Base-by-base conservation (phyloP, 2,329 filamentous ascomycete species). In the Fusarium nanum region DNA sequence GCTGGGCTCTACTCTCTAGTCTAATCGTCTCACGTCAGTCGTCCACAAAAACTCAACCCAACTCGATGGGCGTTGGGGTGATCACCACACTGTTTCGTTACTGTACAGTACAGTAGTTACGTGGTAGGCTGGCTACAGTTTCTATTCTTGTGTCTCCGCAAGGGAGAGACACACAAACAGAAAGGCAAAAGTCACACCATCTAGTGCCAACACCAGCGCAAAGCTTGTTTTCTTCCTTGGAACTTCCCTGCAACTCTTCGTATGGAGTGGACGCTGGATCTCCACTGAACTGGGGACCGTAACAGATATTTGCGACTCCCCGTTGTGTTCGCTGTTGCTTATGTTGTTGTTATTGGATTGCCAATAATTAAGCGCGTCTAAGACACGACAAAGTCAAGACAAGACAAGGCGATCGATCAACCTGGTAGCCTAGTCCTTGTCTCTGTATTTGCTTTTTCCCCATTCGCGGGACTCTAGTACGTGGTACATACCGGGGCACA, bases 11-110 rank as follows among this genome's bases (percentile, higher is more conserved):
- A 23, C 22, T 28, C n/a, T 42, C 50, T 53, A 23, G 42, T 28
- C n/a, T 42, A 18, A 22, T 58, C 59, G 47, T 71, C 69, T 74
- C 69, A 73, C 71, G 64, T 68, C 70, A 71, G 63, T 45, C 30
- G 32, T 41, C 44, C 27, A 46, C 40, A 45, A 50, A 37, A 41
- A 56, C 58, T 18, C 41, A 23, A 50, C 22, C 9, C 48, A 50
- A 46, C 52, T 49, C 46, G 48, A 54, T 40, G 52, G 53, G 57
- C 45, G 56, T 65, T 54, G 30, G n/a, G 60, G 41, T 14, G 55
- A 66, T 68, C 55, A 47, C 54, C 20, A 50, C 30, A 65, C 49
- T 52, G 49, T 55, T 37, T 44, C 28, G 18, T 16, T 34, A 53
- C 34, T 37, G 18, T 50, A 30, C 28, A 30, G 28, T 30, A 30